Base-by-base conservation (phyloP, 768 basidiomycete genomes). In the Hortiboletus campestris region DNA sequence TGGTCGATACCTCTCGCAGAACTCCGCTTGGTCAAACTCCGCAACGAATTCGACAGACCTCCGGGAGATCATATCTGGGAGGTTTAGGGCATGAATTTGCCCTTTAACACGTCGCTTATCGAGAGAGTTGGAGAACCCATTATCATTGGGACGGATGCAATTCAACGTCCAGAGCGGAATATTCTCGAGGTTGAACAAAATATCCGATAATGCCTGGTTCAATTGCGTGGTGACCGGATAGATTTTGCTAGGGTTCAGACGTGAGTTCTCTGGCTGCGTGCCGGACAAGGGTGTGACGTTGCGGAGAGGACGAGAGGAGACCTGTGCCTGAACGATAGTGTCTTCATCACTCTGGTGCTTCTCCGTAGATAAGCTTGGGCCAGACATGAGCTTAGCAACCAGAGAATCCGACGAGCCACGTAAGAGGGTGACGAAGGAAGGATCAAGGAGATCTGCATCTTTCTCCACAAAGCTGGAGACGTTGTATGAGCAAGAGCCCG, bases 141-240 rank as follows among this genome's bases (percentile, higher is more conserved):
- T 83, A 62, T 86, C 85, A 67, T 85, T 86, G 7, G 84, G 85
- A 39, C 83, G 80, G 51, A 86, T 80, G 62, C 84, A 86, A 7
- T 75, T 72, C 35, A 85, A 76, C 6, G 78, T 81, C 85, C 85
- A 86, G 29, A 78, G 65, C 11, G 69, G 73, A 10, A 75, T 73
- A 22, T 72, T 67, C 57, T 84, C 80, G 41, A 85, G 62, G 50
- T 70, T 74, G 29, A 65, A 67, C 34, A 84, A 62, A 31, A 84
- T 61, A 49, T 79, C 76, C 42, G 77, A 75, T n/a, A 85, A 63
- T 14, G 75, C 75, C 51, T 79, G 77, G 65, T 84, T 83, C 36
- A 84, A 65, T 64, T 86, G 85, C 2, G 80, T 81, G 11, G 83
- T 80, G 31, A 85, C 75, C 10, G 84, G 79, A 59, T 84, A 84